These are phyloP conservation scores for Ophiocordyceps robertsii DNA, from an alignment of 2,329 filamentous ascomycete species.

Conservation along the genomic window DNA sequence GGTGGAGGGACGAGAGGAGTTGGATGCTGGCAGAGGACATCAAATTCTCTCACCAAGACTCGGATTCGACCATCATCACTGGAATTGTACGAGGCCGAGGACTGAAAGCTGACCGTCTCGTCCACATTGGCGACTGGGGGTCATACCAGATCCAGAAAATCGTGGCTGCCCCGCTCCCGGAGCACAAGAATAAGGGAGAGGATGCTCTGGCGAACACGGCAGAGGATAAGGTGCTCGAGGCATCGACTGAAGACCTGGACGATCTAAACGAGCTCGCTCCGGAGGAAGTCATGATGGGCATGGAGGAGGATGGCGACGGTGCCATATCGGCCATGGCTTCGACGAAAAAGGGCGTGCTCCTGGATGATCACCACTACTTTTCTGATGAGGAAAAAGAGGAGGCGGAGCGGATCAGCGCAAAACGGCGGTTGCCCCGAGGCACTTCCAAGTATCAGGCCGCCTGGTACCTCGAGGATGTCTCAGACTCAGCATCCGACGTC, in stretches of 20 bases:
- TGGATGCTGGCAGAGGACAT: constrained; percentile 89
- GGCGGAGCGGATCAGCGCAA: constrained; percentile 26
- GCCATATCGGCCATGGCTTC: constrained; percentile 20
- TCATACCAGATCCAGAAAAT: constrained; percentile 89
- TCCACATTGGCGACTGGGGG: constrained; percentile 90
- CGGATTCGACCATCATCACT: constrained; percentile 59
- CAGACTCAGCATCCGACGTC: constrained; percentile 74
- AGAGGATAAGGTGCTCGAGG: constrained; percentile 47
- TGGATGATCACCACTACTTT: constrained; percentile 98
- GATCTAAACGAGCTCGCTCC: constrained; percentile 74
- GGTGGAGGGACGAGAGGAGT: constrained; percentile 88
- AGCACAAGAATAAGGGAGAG: constrained; percentile 44
- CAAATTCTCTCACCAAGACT: constrained; percentile 49
- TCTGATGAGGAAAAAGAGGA: constrained; percentile 66
- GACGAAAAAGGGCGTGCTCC: constrained; percentile 70
- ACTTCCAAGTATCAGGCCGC: constrained; percentile 91
- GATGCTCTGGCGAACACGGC: constrained; percentile 54
- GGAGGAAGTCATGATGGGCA: constrained; percentile 65
- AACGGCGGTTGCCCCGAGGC: constrained; percentile 72
- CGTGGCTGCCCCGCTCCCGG: constrained; percentile 55
- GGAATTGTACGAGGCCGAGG: constrained; percentile 77
- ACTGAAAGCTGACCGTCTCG: constrained; percentile 76
- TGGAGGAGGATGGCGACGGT: constrained; percentile 39
- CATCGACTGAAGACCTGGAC: constrained; percentile 68
- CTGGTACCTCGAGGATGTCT: constrained; percentile 77